Evolutionary conservation across 2,329 filamentous ascomycete genomes (phyloP).

Genomic region (Sclerotinia trifoliorum): DNA sequence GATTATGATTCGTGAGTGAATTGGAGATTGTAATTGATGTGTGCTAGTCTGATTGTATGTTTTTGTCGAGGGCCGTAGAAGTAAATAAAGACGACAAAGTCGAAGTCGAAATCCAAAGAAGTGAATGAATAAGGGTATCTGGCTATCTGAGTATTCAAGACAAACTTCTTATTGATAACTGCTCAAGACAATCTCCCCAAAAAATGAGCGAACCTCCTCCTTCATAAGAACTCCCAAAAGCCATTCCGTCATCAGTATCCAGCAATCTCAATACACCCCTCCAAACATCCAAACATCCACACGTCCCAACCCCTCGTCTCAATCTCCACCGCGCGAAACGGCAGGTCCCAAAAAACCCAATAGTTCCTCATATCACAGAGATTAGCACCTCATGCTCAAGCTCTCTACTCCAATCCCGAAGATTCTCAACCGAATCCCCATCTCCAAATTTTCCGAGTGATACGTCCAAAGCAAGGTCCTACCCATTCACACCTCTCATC

Average conservation of each 20-base stretch:
- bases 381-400: constrained; percentile 18
- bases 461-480: constrained; percentile 4
- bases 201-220: constrained; percentile 17
- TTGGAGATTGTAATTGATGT: not conserved
- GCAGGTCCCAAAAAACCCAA: not conserved
- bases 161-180: constrained; percentile 8
- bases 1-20: constrained; percentile 11
- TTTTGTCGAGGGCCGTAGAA: not conserved
- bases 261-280: not conserved
- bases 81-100: not conserved
- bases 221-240: constrained; percentile 16
- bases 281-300: not conserved
- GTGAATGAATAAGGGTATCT: constrained; percentile 12
- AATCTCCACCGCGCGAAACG: constrained; percentile 10
- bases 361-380: constrained; percentile 6
- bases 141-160: constrained; percentile 7
- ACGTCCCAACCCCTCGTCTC: constrained; percentile 15
- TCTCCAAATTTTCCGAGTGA: not conserved
- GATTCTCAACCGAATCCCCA: not conserved
- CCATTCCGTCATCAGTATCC: constrained; percentile 14
- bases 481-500: not conserved
- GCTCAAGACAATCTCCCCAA: constrained; percentile 5
- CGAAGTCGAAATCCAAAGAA: not conserved
- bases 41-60: not conserved
- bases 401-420: not conserved